phyloP scores from a whole-genome alignment of 768 basidiomycete genomes.

The Lyophyllum atratum region DNA sequence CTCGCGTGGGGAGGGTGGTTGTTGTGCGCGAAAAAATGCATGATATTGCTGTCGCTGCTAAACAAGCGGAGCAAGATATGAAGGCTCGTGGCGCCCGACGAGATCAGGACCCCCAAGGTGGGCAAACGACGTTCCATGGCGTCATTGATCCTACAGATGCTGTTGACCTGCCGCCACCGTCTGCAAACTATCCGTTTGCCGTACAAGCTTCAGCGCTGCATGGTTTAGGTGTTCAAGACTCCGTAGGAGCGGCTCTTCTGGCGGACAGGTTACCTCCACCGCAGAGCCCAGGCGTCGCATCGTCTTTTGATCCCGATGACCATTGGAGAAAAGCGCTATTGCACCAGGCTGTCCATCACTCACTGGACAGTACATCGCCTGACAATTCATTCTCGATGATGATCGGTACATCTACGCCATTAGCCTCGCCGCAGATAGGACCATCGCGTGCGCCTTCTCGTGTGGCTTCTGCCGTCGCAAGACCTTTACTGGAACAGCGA shows the following conservation, averaged over 20 bases:
- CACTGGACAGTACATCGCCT: constrained; percentile 55
- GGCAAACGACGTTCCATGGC: constrained; percentile 44
- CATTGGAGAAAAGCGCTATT: constrained; percentile 78
- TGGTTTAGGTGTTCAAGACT: constrained; percentile 73
- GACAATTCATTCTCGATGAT: constrained; percentile 46
- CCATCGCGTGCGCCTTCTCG: constrained; percentile 10
- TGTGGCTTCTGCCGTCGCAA: constrained; percentile 24
- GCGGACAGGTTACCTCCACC: constrained; percentile 75
- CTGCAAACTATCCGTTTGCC: constrained; percentile 69
- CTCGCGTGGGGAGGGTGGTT: constrained; percentile 63
- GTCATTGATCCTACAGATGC: constrained; percentile 84
- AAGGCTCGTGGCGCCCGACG: constrained; percentile 51
- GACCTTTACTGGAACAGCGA: constrained; percentile 43
- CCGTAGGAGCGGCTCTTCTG: constrained; percentile 72
- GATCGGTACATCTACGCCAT: constrained; percentile 37
- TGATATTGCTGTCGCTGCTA: constrained; percentile 68
- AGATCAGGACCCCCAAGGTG: constrained; percentile 46
- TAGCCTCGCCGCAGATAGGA: constrained; percentile 30
- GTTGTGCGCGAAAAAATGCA: constrained; percentile 84
- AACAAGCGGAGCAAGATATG: constrained; percentile 74
- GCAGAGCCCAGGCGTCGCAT: constrained; percentile 60
- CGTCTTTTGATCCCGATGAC: constrained; percentile 56
- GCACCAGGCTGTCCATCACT: constrained; percentile 78
- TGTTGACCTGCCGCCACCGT: constrained; percentile 76
- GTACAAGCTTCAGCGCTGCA: constrained; percentile 75